Conservation (phyloP, 768 basidiomycete genomes). For the Mycena chlorophos region DNA sequence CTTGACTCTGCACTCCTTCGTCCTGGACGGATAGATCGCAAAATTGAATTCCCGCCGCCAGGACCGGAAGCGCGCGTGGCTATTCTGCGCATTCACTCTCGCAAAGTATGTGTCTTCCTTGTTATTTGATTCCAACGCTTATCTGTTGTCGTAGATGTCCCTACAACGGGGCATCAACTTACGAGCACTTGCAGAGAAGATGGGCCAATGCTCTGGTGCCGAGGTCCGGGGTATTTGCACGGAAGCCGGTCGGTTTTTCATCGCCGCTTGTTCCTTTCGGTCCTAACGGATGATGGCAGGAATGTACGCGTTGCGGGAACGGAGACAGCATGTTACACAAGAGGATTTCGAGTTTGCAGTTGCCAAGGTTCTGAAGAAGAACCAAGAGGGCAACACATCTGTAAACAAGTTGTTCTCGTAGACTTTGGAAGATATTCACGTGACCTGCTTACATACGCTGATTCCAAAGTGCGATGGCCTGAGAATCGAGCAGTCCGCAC, state of each 20-base stretch:
- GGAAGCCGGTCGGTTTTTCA: conserved; percentile 73
- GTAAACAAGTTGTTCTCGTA: conserved; percentile 93
- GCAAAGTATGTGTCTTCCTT: conserved; percentile 59
- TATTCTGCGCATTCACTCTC: conserved; percentile 95
- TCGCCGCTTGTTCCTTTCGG: not conserved
- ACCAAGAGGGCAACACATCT: conserved; percentile 91
- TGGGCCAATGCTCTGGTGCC: conserved; percentile 98
- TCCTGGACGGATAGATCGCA: conserved; percentile 91
- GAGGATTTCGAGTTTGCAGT: conserved; percentile 99
- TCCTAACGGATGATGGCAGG: conserved; percentile 42
- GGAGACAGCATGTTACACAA: conserved; percentile 95
- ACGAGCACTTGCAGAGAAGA: conserved; percentile 95
- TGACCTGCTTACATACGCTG: not conserved
- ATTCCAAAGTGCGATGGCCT: not conserved
- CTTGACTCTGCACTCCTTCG: conserved; percentile 90
- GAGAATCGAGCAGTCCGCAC: not conserved
- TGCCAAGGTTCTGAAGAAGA: conserved; percentile 96
- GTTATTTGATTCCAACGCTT: not conserved
- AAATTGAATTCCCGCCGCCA: conserved; percentile 98
- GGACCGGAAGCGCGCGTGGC: conserved; percentile 95
- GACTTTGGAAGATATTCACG: conserved; percentile 23
- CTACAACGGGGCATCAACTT: conserved; percentile 96
- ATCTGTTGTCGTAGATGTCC: conserved; percentile 71
- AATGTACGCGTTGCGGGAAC: conserved; percentile 95
- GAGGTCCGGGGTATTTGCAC: conserved; percentile 98